Base-by-base conservation (phyloP, 2,329 filamentous ascomycete genomes). In the Madurella mycetomatis region DNA sequence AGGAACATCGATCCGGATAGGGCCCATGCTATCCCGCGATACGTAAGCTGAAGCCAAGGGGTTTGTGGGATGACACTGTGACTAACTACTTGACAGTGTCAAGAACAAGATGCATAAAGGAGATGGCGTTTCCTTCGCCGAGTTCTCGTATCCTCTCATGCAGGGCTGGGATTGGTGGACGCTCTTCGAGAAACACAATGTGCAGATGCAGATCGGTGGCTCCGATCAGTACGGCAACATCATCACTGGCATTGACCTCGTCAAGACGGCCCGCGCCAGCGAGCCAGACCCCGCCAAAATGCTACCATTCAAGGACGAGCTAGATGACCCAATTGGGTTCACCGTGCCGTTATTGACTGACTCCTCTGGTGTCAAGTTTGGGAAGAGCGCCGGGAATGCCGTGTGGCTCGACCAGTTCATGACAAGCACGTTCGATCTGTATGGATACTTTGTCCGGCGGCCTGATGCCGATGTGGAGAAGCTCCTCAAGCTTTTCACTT, bases 201-300 rank as follows among this genome's bases (percentile, higher is more conserved):
- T 91, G 9, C 86, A 92, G 66, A 81, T 97, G 68, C 91, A 99
- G 72, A 89, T 99, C 49, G 94, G 94, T 54, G 94, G 94, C 40
- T 91, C 91, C 7, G 94, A 99, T 68, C 94, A 99, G 73, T 97
- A 87, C 68, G 94, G 94, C 59, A 99, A 99, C 72, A 97, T 99
- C 60, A 81, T 95, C 30, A 85, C 92, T 12, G 94, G 94, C 47
- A 86, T 94, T 66, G 90, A 96, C 56, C 83, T 88, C 2, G 81
- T 97, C 64, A 92, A 92, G 69, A 78, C 85, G 51, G 84, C 92
- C 42, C 81, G 86, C 51, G 79, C 80, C 41, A 74, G 71, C 46
- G 78, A 85, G 55, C 74, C 79, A 34, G 68, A 81, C 45, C 75
- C 74, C 1, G 53, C 64, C 4, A 41, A 62, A 34, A 69, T 61